Evolutionary conservation across 179 eudicot genomes (phyloP), one percentile per base, ranked within the genome.

Genomic region (Camellia oleifera): DNA sequence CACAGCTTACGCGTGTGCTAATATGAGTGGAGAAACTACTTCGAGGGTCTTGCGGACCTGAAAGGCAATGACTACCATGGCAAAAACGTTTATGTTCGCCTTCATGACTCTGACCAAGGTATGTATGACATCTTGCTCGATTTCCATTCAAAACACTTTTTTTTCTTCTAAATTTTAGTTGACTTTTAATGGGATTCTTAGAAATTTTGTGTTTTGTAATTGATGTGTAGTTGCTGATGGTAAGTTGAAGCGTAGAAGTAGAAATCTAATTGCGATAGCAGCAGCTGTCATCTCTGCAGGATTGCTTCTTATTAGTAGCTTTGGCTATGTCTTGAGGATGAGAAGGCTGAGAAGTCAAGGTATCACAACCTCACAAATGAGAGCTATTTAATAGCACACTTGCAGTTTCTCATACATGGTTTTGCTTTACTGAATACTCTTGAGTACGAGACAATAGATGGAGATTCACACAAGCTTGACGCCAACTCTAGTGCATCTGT

Each of bases 321-420:
- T 75, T 14, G 68, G 68, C 26, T 75, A 15, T 52, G 45, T 60
- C 5, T 61, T 45, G 32, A 75, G 56, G 20, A 75, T 45, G 54
- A 58, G 60, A 75, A 75, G 67, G 52, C 20, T 75, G 32, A 60
- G 64, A 75, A 75, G 56, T 18, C 64, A 60, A 75, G 78, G 78
- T 75, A 46, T 13, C 13, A 7, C 9, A 56, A 56, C 13, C 60
- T 13, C 60, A 0, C 13, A 13, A 8, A 7, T 8, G 0, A 0
- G 2, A 8, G 13, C 3, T 13, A 56, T 56, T 8, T 13, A 7
- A 8, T 56, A 56, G 9, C 0, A 7, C 60, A 7, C 60, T 56
- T 56, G 11, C 9, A 7, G 9, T 56, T 56, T 56, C 60, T 8
- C 9, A 7, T 56, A 56, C 13, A 7, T 8, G 13, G 3, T 56